phyloP scores from a whole-genome alignment of 192 early-diverging fungal genomes.

The Funneliformis geosporum region DNA sequence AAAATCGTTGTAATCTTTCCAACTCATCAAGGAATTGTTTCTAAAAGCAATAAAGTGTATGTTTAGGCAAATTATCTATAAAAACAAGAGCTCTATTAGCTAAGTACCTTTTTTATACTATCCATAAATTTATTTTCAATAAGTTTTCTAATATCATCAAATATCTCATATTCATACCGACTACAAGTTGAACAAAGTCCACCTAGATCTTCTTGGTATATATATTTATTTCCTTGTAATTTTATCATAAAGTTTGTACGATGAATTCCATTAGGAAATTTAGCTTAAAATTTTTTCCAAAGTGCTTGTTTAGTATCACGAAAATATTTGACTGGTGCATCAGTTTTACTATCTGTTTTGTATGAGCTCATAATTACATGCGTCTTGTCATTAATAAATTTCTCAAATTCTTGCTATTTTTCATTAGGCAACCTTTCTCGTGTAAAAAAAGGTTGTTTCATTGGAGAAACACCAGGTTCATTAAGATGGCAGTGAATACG shows the following conservation, averaged over 20 bases:
- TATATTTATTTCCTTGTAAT: not conserved
- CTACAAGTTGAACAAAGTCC: not conserved
- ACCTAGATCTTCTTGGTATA: not conserved
- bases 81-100: too few species aligned
- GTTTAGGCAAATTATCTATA: too few species aligned
- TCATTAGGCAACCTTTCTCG: too few species aligned
- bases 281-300: not conserved
- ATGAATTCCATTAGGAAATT: not conserved
- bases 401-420: too few species aligned
- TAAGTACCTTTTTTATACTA: not conserved
- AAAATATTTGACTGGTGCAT: too few species aligned
- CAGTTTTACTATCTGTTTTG: too few species aligned
- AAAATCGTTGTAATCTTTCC: not conserved
- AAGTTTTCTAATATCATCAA: not conserved
- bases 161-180: not conserved
- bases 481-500: too few species aligned
- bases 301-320: not conserved
- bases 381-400: too few species aligned
- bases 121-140: not conserved
- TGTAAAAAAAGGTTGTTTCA: too few species aligned
- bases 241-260: not conserved
- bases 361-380: too few species aligned
- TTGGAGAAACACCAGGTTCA: too few species aligned
- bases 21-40: too few species aligned
- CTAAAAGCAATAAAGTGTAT: not conserved